Base-by-base conservation (phyloP, 2,329 filamentous ascomycete species). In the Trichoderma sp. region DNA sequence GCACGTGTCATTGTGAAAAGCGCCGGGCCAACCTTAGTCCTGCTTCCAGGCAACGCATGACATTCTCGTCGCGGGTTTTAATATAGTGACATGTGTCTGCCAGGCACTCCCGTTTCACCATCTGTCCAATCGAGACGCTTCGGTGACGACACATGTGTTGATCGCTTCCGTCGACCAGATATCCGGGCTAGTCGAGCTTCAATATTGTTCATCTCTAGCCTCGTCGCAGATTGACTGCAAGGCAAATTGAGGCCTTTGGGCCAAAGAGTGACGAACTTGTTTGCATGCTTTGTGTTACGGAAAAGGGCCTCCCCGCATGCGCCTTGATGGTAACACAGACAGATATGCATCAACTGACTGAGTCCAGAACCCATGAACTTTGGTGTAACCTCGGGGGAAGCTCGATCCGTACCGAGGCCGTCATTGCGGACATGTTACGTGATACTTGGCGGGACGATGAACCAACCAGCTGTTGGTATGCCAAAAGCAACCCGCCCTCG, bases 101-200 rank as follows among this genome's bases (percentile, higher is more conserved):
- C 67, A 70, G 67, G 67, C 67, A 70, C 67, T 70, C 39, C 57
- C 57, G 57, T 36, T 34, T 39, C 39, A 61, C 21, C 8, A 14
- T 53, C 24, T 28, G 57, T 70, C 67, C 67, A 70, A 70, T 70
- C 21, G 39, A 39, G 58, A 14, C 39, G 67, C 58, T 53, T 30
- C 53, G 14, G 57, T 70, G 67, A 70, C 67, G 67, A 53, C 67
- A 70, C 67, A 70, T 62, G 34, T 53, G 32, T 70, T 39, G 67
- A 36, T 53, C 67, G 26, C n/a, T 47, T n/a, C 36, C 39, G 9
- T 15, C 11, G 26, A 34, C 56, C 53, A 61, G 36, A 32, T 14
- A 26, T 30, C 15, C 24, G 53, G 28, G 8, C 4, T 43, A 28
- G 43, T 58, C 47, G 53, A 24, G 21, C 51, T 14, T 24, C 15